Evolutionary conservation across 148 eudicot genomes (phyloP).

Genomic region (Nyssa sinensis): DNA sequence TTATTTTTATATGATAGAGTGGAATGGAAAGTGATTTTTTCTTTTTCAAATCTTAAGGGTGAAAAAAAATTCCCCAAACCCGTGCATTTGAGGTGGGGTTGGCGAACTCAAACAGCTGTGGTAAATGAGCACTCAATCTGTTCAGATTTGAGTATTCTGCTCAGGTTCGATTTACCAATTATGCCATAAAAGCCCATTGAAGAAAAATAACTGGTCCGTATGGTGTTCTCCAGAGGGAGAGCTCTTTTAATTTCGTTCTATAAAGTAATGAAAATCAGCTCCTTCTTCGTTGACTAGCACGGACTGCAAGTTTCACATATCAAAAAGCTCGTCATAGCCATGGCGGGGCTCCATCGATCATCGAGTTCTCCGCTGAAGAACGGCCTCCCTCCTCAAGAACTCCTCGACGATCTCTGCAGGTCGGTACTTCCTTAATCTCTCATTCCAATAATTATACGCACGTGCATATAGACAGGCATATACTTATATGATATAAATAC

Average conservation of each 20-base stretch:
- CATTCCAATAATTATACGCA: not conserved
- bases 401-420: constrained; percentile 99
- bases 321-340: constrained; percentile 9
- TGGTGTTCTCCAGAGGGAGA: not conserved
- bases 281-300: not conserved
- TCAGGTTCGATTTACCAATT: not conserved
- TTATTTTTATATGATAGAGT: too few relatives aligned
- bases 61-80: too few relatives aligned
- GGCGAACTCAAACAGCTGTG: too few relatives aligned
- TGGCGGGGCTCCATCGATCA: constrained; percentile 74
- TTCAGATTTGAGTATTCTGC: too few relatives aligned
- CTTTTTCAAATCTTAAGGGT: too few relatives aligned
- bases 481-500: not conserved
- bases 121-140: too few relatives aligned
- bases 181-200: not conserved
- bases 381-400: constrained; percentile 93
- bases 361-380: constrained; percentile 63
- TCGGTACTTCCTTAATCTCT: constrained; percentile 10
- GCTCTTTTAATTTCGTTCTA: not conserved
- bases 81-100: too few relatives aligned
- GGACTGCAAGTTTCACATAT: not conserved
- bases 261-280: not conserved
- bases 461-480: not conserved
- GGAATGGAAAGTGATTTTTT: too few relatives aligned
- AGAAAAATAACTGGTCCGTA: not conserved